Percentiles rank a stretch among this genome's conserved stretches.
Conservation (phyloP, 2,329 filamentous ascomycete species). For the Tolypocladium sp. region DNA sequence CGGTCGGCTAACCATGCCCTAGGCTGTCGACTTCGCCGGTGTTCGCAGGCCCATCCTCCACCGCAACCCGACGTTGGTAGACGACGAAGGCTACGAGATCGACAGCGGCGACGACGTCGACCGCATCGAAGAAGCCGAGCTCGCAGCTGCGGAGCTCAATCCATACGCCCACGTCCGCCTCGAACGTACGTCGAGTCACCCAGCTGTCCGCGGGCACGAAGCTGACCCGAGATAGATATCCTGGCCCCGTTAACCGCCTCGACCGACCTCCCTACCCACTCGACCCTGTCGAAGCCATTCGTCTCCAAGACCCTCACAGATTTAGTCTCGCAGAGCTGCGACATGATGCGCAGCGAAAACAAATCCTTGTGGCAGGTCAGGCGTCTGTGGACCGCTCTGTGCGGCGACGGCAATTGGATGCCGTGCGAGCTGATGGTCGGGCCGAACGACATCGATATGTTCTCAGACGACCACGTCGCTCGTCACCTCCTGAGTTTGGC, state of each 20-base stretch:
- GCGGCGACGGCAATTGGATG: constrained; percentile 65
- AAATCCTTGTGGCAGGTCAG: constrained; percentile 65
- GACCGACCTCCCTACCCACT: constrained; percentile 65
- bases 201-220: background rate
- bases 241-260: constrained; percentile 68
- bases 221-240: constrained; percentile 43
- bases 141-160: constrained; percentile 59
- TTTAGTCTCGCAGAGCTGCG: constrained; percentile 58
- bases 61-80: constrained; percentile 62
- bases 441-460: constrained; percentile 46
- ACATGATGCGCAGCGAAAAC: constrained; percentile 68
- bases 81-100: constrained; percentile 70
- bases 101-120: constrained; percentile 65
- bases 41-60: constrained; percentile 64
- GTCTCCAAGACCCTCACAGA: constrained; percentile 64
- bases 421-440: constrained; percentile 51
- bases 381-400: constrained; percentile 61
- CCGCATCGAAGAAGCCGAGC: constrained; percentile 48
- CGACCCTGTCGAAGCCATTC: constrained; percentile 66
- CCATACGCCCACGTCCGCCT: constrained; percentile 65
- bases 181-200: constrained; percentile 46
- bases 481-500: constrained; percentile 23
- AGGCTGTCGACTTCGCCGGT: constrained; percentile 67
- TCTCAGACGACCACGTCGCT: constrained; percentile 35
- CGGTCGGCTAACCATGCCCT: constrained; percentile 14